A percentile compares a stretch with the other conserved stretches of the same genome.
Evolutionary conservation across 805 yeast species (phyloP).

Genomic region (Ogataea pini): DNA sequence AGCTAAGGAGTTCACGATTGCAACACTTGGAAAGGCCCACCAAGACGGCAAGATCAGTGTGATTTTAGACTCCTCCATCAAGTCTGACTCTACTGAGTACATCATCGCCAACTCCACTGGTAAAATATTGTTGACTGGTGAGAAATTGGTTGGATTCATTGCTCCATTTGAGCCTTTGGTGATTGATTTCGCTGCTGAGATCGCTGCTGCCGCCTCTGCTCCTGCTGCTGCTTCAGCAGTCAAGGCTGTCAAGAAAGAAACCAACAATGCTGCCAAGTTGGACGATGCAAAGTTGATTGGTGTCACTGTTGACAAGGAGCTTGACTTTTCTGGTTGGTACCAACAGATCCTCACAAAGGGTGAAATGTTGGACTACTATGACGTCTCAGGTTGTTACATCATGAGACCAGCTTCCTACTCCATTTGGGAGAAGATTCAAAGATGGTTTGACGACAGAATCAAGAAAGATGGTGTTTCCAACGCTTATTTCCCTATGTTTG

Average conservation of each 20-base stretch:
- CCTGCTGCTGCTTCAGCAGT: conserved; percentile 33
- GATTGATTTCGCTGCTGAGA: conserved; percentile 55
- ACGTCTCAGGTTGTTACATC: conserved; percentile 98
- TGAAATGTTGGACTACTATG: conserved; percentile 98
- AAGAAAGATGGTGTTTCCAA: conserved; percentile 89
- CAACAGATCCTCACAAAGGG: conserved; percentile 94
- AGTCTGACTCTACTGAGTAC: conserved; percentile 40
- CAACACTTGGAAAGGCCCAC: conserved; percentile 46
- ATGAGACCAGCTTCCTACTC: conserved; percentile 93
- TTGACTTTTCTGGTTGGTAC: conserved; percentile 97
- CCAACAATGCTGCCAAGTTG: conserved; percentile 47
- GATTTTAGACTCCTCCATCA: conserved; percentile 54
- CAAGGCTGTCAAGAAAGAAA: conserved; percentile 29
- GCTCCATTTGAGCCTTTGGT: conserved; percentile 50
- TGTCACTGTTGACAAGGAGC: conserved; percentile 88
- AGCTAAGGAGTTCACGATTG: conserved; percentile 64
- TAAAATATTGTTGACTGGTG: conserved; percentile 51
- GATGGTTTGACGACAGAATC: conserved; percentile 78
- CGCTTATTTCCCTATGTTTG: conserved; percentile 98
- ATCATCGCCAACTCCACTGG: conserved; percentile 53
- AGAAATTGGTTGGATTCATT: conserved; percentile 47
- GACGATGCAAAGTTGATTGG: conserved; percentile 92
- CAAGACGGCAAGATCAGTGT: conserved; percentile 59
- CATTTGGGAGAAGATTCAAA: conserved; percentile 93
- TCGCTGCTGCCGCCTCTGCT: conserved; percentile 43